Percentiles rank a stretch among this genome's conserved stretches.
Conservation (phyloP, 371 early-diverging fungal genomes). For the Mucor indicus region DNA sequence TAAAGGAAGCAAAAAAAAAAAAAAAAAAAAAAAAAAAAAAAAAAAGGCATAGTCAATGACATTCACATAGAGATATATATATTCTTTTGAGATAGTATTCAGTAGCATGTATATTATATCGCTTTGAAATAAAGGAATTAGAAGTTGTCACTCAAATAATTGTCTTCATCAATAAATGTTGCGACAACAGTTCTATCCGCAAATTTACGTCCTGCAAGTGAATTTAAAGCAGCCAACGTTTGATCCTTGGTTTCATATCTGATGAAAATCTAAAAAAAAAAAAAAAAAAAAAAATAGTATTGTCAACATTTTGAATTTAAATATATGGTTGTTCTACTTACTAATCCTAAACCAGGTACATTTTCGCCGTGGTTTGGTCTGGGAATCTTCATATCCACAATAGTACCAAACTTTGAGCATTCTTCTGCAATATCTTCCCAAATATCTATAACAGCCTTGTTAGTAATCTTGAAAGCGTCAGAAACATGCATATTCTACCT, state of each 20-base stretch:
- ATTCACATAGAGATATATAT: too few relatives aligned
- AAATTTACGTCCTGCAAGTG: slow-evolving; percentile 93
- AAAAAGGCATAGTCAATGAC: too few relatives aligned
- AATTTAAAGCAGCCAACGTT: slow-evolving; percentile 68
- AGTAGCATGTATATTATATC: too few relatives aligned
- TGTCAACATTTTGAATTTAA: too few relatives aligned
- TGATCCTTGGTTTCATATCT: slow-evolving; percentile 62
- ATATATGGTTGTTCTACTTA: too few relatives aligned
- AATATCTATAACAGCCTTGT: slow-evolving; percentile 85
- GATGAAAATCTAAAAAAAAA: slow-evolving; percentile 74
- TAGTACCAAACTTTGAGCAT: slow-evolving; percentile 81
- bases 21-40: too few relatives aligned
- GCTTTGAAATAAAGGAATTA: too few relatives aligned
- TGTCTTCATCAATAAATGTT: slow-evolving; percentile 74
- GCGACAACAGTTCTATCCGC: slow-evolving; percentile 92
- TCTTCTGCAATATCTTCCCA: slow-evolving; percentile 90
- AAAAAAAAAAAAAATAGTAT: background rate
- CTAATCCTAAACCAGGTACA: slow-evolving; percentile 83
- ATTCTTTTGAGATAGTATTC: too few relatives aligned
- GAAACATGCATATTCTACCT: too few relatives aligned
- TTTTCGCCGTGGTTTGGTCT: slow-evolving; percentile 57
- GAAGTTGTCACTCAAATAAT: slow-evolving; percentile 61
- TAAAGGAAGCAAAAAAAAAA: too few relatives aligned
- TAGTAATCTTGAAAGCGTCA: background rate
- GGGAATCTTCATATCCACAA: slow-evolving; percentile 83